Evolutionary conservation across 169 alveolate genomes (phyloP).

Genomic region (Eimeria zaria): DNA sequence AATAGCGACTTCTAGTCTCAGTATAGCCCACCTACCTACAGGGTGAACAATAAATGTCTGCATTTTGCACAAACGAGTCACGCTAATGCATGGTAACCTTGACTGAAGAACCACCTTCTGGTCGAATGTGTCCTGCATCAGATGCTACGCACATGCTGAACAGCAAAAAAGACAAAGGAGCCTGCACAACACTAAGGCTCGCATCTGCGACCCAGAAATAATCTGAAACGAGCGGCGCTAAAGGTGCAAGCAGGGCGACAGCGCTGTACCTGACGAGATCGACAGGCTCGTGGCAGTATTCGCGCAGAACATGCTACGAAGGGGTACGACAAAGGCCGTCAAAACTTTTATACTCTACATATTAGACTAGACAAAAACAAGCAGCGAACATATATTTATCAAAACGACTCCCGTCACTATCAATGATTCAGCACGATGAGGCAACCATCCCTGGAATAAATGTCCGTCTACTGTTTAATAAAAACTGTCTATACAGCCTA

Average conservation of each 20-base stretch:
- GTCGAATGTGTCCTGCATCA: not conserved
- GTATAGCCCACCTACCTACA: not conserved
- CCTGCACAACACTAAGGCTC: not conserved
- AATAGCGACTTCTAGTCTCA: not conserved
- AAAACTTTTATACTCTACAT: too few relatives aligned
- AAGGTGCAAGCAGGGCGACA: not conserved
- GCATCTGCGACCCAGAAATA: not conserved
- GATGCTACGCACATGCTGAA: not conserved
- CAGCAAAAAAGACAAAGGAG: not conserved
- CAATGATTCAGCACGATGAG: not conserved
- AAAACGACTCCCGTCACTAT: not conserved
- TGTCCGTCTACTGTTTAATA: not conserved
- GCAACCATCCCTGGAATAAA: too few relatives aligned
- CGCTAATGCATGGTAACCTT: not conserved
- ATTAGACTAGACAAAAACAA: not conserved
- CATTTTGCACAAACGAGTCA: not conserved
- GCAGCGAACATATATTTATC: not conserved
- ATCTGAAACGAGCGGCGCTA: not conserved
- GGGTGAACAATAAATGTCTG: not conserved
- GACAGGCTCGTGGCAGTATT: not conserved
- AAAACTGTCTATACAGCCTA: not conserved
- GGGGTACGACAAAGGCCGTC: not conserved
- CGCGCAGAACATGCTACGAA: not conserved
- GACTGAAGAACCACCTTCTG: not conserved
- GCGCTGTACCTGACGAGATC: not conserved